A percentile compares a stretch with the other conserved stretches of the same genome.
Conservation (phyloP, 2,329 filamentous ascomycete genomes). For the Lachnellula occidentalis region DNA sequence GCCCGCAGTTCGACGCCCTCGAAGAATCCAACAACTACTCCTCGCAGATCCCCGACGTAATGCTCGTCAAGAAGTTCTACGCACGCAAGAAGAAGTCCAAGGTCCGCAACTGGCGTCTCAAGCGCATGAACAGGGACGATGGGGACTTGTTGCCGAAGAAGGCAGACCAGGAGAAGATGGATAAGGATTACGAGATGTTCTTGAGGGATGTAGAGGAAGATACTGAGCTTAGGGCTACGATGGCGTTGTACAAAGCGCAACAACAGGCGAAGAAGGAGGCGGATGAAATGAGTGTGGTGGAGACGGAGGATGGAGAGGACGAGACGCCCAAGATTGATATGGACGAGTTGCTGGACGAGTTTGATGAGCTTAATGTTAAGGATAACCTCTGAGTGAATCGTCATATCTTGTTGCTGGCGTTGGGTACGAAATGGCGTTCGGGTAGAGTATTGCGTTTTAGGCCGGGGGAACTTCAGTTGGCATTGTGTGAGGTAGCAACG, state of each 20-base stretch:
- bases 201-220: slow-evolving; percentile 95
- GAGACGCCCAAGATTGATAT: slow-evolving; percentile 67
- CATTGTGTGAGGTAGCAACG: background rate
- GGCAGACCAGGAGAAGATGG: slow-evolving; percentile 79
- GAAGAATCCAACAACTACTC: slow-evolving; percentile 72
- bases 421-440: background rate
- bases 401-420: background rate
- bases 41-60: slow-evolving; percentile 79
- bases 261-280: slow-evolving; percentile 43
- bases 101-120: slow-evolving; percentile 86
- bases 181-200: slow-evolving; percentile 96
- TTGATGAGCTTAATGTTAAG: slow-evolving; percentile 75
- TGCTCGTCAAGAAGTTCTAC: slow-evolving; percentile 97
- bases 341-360: slow-evolving; percentile 83
- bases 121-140: slow-evolving; percentile 87
- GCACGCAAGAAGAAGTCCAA: slow-evolving; percentile 77
- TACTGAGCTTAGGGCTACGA: slow-evolving; percentile 73
- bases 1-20: slow-evolving; percentile 74
- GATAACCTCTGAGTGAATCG: slow-evolving; percentile 14
- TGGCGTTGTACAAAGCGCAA: slow-evolving; percentile 76
- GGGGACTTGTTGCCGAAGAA: slow-evolving; percentile 82
- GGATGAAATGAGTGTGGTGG: slow-evolving; percentile 64
- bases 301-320: slow-evolving; percentile 56
- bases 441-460: background rate
- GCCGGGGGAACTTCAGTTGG: background rate